Base-by-base conservation (phyloP, 1,139 yeast species). In the Pichia sp. region DNA sequence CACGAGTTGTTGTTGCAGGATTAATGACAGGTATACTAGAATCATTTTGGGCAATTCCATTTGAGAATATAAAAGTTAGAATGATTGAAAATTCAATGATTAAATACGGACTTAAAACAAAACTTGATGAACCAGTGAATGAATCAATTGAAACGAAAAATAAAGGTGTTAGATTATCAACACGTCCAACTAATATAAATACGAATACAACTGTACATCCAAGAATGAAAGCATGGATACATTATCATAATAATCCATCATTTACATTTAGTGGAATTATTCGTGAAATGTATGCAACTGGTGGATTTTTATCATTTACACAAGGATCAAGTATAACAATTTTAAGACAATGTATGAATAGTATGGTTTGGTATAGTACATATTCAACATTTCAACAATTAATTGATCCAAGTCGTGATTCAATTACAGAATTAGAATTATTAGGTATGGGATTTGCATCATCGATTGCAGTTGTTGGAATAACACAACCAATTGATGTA, bases 401-500 rank as follows among this genome's bases (percentile, higher is more conserved):
- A 37, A 60, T 80, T 19, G 76, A 76, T 35, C 87, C 88, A 0
- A 76, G 55, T 4, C 51, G 63, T 37, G 56, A 57, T 23, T 53
- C 59, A 1, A 52, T 56, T 14, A 51, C 60, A 1, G 59, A 58
- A 27, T 33, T 55, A 19, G 60, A 55, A 37, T 44, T 55, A 16
- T 26, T 57, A 34, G 59, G 62, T 70, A 46, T 81, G 43, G 85
- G 85, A 38, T 56, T 76, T 8, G 62, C 75, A 1, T 75, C 78
- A 31, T 81, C 78, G 26, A 63, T 66, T 37, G 85, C 78, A 0
- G 94, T 87, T 21, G 85, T 87, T 5, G 74, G 76, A 0, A 68
- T 78, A 0, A 89, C 97, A 0, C 97, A 89, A 62, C 98, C 98
- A 0, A 66, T 91, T 18, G 98, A 91, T 64, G 88, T 88, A 5